Evolutionary conservation across 495 filamentous ascomycete species (phyloP).

Genomic region (Barbatosphaeria neglecta): DNA sequence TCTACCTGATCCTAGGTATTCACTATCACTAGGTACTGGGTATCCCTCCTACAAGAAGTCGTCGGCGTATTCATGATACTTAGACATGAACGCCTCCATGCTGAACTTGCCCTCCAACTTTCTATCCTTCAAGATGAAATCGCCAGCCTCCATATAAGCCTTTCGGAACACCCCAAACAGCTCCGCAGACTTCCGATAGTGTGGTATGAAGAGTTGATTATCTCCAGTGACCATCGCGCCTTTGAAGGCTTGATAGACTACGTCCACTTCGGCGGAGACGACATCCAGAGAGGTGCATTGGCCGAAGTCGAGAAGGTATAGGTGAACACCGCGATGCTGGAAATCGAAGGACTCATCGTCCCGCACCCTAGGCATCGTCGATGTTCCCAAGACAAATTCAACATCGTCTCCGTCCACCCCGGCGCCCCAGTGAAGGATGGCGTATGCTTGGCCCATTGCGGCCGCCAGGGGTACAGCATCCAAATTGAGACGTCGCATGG

Average conservation of each 20-base stretch:
- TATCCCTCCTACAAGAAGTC: slow-evolving; percentile 9
- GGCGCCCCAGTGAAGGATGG: slow-evolving; percentile 19
- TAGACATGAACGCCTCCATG: slow-evolving; percentile 5
- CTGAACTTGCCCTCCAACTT: slow-evolving; percentile 5
- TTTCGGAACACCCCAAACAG: slow-evolving; percentile 4
- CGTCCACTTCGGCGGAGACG: slow-evolving; percentile 2
- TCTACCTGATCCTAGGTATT: too few species aligned
- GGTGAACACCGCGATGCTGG: slow-evolving; percentile 1
- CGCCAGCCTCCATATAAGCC: slow-evolving; percentile 3
- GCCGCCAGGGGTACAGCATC: slow-evolving; percentile 7
- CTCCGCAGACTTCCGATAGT: slow-evolving; percentile 2
- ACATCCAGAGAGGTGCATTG: slow-evolving; percentile 8
- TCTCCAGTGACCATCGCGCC: slow-evolving; percentile 8
- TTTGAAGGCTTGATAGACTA: slow-evolving; percentile 10
- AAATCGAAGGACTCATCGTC: background rate
- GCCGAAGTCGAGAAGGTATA: slow-evolving; percentile 12
- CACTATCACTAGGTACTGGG: too few species aligned
- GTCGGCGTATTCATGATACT: slow-evolving; percentile 12
- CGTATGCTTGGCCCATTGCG: slow-evolving; percentile 16
- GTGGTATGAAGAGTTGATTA: slow-evolving; percentile 12
- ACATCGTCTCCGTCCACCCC: slow-evolving; percentile 15
- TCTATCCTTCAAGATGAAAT: slow-evolving; percentile 2
- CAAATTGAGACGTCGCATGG: slow-evolving; percentile 5
- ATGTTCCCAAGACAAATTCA: slow-evolving; percentile 19
- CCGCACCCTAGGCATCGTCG: background rate